Conservation (phyloP, 495 filamentous ascomycete species). For the Parathielavia appendiculata region DNA sequence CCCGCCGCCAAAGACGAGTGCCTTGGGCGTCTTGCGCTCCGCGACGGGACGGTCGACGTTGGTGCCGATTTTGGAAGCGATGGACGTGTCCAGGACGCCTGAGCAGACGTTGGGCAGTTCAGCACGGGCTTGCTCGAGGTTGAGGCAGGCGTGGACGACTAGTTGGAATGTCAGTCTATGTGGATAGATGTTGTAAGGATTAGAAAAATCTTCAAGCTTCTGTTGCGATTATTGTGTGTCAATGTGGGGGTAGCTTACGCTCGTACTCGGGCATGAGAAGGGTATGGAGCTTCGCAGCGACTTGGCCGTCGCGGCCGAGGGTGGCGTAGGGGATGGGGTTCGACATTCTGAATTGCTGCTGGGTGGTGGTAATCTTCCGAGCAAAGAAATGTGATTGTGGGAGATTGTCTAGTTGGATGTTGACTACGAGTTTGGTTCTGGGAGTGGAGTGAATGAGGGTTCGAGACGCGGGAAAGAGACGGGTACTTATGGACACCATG, state of each 20-base stretch:
- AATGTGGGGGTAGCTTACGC: conserved; percentile 14
- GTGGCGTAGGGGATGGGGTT: conserved; percentile 26
- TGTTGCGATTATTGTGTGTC: too few relatives aligned
- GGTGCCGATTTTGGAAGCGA: conserved; percentile 23
- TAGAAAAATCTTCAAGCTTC: not conserved
- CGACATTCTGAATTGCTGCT: not conserved
- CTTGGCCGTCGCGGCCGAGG: conserved; percentile 25
- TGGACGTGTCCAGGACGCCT: conserved; percentile 13
- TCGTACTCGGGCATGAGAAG: conserved; percentile 31
- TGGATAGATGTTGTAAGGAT: not conserved
- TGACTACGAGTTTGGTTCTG: not conserved
- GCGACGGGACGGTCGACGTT: conserved; percentile 15
- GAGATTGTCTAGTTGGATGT: not conserved
- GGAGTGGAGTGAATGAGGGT: not conserved
- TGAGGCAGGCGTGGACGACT: conserved; percentile 29
- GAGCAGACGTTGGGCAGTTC: conserved; percentile 28
- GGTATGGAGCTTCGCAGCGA: conserved; percentile 20
- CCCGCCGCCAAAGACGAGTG: conserved; percentile 30
- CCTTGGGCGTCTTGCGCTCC: conserved; percentile 23
- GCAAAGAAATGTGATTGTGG: too few relatives aligned
- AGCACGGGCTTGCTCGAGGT: conserved; percentile 13
- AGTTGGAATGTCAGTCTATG: not conserved
- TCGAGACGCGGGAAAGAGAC: not conserved
- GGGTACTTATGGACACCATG: not conserved
- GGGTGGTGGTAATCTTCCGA: too few relatives aligned